These are phyloP conservation scores for Trichoderma guizhouense DNA, from an alignment of 2,329 filamentous ascomycete genomes.

Conservation along the genomic window DNA sequence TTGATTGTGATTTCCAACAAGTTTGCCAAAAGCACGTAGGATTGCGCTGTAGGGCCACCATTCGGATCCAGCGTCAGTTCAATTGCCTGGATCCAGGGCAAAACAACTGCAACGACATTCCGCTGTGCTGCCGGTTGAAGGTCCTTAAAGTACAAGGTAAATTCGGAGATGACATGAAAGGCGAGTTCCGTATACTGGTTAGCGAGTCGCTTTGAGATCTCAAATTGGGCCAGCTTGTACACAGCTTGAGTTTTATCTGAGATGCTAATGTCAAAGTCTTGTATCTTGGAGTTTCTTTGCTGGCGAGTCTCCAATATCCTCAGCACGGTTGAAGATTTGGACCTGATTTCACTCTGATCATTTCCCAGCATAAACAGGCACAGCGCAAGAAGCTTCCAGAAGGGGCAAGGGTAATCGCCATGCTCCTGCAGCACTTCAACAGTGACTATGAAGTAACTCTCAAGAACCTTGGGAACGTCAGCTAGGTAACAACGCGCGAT, in stretches of 20 bases:
- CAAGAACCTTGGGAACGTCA: conserved; percentile 75
- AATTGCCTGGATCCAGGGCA: conserved; percentile 95
- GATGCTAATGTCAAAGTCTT: conserved; percentile 97
- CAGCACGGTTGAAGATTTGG: conserved; percentile 79
- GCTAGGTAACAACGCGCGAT: conserved; percentile 88
- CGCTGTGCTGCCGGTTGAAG: conserved; percentile 78
- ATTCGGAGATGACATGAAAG: conserved; percentile 94
- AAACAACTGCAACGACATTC: conserved; percentile 88
- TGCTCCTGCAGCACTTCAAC: conserved; percentile 82
- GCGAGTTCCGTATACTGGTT: conserved; percentile 86
- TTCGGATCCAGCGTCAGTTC: conserved; percentile 90
- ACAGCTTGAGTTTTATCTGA: conserved; percentile 98
- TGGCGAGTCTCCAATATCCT: conserved; percentile 79
- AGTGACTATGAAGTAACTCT: conserved; percentile 93
- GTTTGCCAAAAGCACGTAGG: conserved; percentile 93
- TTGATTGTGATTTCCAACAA: conserved; percentile 95
- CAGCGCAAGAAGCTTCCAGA: conserved; percentile 86
- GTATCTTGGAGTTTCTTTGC: conserved; percentile 76
- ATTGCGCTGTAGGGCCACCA: conserved; percentile 83
- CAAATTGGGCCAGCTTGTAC: conserved; percentile 95
- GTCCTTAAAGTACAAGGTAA: conserved; percentile 88
- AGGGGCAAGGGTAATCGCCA: conserved; percentile 76
- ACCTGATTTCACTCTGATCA: conserved; percentile 82
- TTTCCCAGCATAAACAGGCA: conserved; percentile 92
- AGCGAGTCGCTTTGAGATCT: conserved; percentile 86